phyloP scores from a whole-genome alignment of 1,284 basidiomycete genomes.

The Melampsora larici-populina region DNA sequence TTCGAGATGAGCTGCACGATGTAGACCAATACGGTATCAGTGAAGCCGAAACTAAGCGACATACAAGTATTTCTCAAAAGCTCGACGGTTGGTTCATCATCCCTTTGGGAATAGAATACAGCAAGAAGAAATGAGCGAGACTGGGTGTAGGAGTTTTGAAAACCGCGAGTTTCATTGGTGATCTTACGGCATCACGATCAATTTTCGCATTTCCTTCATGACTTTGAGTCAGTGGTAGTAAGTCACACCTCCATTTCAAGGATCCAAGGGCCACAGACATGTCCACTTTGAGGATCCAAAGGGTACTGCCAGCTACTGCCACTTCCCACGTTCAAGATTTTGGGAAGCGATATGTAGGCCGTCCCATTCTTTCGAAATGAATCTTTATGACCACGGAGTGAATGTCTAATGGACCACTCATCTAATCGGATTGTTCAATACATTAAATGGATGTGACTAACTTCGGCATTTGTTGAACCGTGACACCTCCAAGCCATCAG shows the following conservation, averaged over 20 bases:
- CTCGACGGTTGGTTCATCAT: neutral
- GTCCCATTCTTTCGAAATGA: neutral
- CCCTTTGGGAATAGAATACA: neutral
- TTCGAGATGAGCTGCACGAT: constrained; percentile 20
- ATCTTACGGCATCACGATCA: too few species aligned
- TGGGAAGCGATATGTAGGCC: neutral
- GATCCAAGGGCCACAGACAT: too few species aligned
- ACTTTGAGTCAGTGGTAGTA: too few species aligned
- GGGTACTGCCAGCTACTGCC: too few species aligned
- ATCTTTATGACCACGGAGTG: neutral
- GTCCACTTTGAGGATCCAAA: too few species aligned
- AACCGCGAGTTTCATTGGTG: neutral
- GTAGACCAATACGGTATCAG: neutral
- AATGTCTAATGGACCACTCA: neutral
- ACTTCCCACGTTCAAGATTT: neutral
- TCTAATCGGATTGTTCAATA: neutral
- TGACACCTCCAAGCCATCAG: constrained; percentile 33
- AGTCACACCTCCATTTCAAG: too few species aligned
- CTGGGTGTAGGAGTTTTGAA: neutral
- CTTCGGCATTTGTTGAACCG: constrained; percentile 27
- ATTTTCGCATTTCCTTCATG: too few species aligned
- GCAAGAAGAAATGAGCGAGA: neutral
- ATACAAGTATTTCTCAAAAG: neutral
- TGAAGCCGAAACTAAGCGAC: neutral
- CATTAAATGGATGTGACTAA: neutral